A percentile compares a stretch with the other conserved stretches of the same genome.
phyloP scores from a whole-genome alignment of 495 filamentous ascomycete genomes.

The Penicillium atrosanguineum region DNA sequence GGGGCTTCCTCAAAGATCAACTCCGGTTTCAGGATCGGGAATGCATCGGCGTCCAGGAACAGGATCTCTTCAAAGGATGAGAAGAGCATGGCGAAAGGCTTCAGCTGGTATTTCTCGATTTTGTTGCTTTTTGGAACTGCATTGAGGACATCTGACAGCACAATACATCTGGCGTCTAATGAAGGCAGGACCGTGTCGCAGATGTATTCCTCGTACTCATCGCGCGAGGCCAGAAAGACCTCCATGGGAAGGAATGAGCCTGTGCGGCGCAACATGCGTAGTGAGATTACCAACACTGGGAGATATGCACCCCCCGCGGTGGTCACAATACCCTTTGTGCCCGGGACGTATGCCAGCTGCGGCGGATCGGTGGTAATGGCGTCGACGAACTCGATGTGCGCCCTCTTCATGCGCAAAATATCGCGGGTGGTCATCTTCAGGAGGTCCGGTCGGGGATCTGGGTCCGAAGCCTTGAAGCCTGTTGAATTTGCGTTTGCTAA shows the following conservation, averaged over 20 bases:
- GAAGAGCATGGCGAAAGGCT: conserved; percentile 52
- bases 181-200: conserved; percentile 48
- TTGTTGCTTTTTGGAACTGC: conserved; percentile 22
- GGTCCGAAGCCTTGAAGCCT: conserved; percentile 7
- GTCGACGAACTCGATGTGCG: conserved; percentile 36
- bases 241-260: conserved; percentile 54
- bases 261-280: conserved; percentile 51
- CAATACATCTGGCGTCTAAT: conserved; percentile 48
- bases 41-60: conserved; percentile 53
- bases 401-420: conserved; percentile 27
- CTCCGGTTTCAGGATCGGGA: conserved; percentile 48
- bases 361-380: conserved; percentile 32
- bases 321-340: conserved; percentile 45
- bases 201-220: conserved; percentile 46
- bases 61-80: conserved; percentile 54
- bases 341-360: conserved; percentile 32
- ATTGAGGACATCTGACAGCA: conserved; percentile 30
- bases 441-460: conserved; percentile 25
- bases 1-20: conserved; percentile 42
- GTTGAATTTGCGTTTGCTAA: conserved; percentile 3
- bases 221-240: conserved; percentile 46
- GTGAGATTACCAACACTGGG: conserved; percentile 43
- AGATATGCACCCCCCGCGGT: conserved; percentile 37
- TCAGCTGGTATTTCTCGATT: conserved; percentile 50
- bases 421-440: conserved; percentile 32